These are phyloP conservation scores for Rhodofomes roseus DNA, from an alignment of 1,284 basidiomycete genomes.

Conservation along the genomic window DNA sequence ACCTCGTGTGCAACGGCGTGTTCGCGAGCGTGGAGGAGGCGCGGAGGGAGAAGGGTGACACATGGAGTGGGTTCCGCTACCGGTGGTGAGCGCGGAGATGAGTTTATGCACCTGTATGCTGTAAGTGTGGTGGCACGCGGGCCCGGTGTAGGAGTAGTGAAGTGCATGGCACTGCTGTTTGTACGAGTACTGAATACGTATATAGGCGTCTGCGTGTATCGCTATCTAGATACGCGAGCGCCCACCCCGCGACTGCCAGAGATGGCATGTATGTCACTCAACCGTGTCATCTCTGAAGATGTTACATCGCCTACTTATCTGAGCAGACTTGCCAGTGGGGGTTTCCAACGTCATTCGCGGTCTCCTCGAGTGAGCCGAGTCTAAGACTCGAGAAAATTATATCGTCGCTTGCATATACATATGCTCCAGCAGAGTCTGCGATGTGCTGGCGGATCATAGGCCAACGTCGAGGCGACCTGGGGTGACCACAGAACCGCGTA, in stretches of 20 bases:
- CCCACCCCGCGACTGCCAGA: neutral
- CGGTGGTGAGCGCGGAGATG: neutral
- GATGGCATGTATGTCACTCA: too few species aligned
- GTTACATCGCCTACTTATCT: too few species aligned
- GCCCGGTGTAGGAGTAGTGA: neutral
- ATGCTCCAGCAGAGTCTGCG: too few species aligned
- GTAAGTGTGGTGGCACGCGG: neutral
- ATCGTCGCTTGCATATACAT: too few species aligned
- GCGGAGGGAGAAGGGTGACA: slow-evolving; percentile 35
- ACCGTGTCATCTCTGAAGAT: too few species aligned
- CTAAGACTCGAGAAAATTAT: too few species aligned
- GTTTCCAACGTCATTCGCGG: too few species aligned
- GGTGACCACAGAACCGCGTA: too few species aligned
- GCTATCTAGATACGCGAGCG: neutral
- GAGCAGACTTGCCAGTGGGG: too few species aligned
- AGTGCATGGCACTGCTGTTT: neutral
- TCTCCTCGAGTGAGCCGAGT: too few species aligned
- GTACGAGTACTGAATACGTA: neutral
- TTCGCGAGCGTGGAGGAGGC: slow-evolving; percentile 33
- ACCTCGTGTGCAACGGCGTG: slow-evolving; percentile 28
- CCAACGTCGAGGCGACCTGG: too few species aligned
- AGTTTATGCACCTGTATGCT: neutral
- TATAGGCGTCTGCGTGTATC: neutral
- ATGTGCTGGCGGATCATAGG: too few species aligned
- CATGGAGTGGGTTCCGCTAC: slow-evolving; percentile 36